Evolutionary conservation across 768 basidiomycete genomes (phyloP), one percentile per base, ranked within the genome.

Genomic region (Naganishia friedmannii): DNA sequence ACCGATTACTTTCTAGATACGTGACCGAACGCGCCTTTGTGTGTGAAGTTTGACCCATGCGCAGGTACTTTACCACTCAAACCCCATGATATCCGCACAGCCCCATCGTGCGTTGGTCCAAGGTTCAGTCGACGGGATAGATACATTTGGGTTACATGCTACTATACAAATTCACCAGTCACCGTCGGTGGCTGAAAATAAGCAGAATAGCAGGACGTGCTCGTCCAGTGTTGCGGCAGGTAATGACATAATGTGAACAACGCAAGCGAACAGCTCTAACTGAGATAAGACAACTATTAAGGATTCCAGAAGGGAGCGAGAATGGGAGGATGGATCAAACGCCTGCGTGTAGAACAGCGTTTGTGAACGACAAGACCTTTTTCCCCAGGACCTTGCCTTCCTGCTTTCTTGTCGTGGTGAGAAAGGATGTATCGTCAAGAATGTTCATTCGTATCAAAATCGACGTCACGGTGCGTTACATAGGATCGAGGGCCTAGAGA

Each of bases 401-500:
- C 57, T 23, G 6, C 34, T 2, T 10, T 3, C 7, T 23, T 58
- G 32, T 23, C 31, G 34, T 9, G 12, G 39, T 39, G 26, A 28
- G 60, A 34, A 21, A 28, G 34, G 60, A 42, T 26, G 23, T 63
- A 26, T 63, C 60, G 39, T 63, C 42, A 63, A 29, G 60, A 63
- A 42, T 26, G 60, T 63, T 63, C 60, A 63, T 63, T 63, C 60
- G 60, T 63, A 63, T 63, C 57, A 58, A 42, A 51, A 63, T 63
- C 39, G 60, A 63, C 60, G 60, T 63, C 60, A 63, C 60, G 60
- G 60, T 63, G 60, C 60, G 39, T 63, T 63, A 63, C 60, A 63
- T 26, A 63, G 39, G 29, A 28, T 63, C 42, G 39, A n/a, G 42
- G 42, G 60, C 60, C 42, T 63, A 42, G 26, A 26, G 19, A 55